Base-by-base conservation (phyloP, 2,329 filamentous ascomycete genomes). In the Boeremia exigua region DNA sequence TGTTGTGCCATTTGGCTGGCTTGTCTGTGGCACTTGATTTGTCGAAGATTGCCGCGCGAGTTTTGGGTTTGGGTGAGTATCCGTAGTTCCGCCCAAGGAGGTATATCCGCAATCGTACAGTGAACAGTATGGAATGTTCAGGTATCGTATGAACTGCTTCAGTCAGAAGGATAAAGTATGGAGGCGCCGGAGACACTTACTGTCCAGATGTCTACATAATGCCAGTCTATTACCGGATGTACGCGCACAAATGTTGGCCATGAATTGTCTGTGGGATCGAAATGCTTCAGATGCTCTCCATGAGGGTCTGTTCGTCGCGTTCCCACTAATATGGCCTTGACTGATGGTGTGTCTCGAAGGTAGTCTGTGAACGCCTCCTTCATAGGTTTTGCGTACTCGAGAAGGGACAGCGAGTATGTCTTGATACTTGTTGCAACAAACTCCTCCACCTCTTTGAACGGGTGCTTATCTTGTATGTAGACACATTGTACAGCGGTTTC, bases 141-240 rank as follows among this genome's bases (percentile, higher is more conserved):
- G 79, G 68, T 90, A 87, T 28, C 89, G 85, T 59, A 96, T 89
- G 72, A 96, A 95, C 88, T 92, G 57, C 56, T 30, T 5, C 6
- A 25, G 23, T 37, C 19, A 54, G 58, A 50, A 23, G 51, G 43
- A 14, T n/a, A n/a, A 12, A 15, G 15, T 11, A 1, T 50, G 4
- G 8, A 2, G 15, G 9, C 11, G 3, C 10, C n/a, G 14, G 11
- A 9, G 11, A n/a, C 11, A 82, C 91, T 81, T 71, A 96, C 92
- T 15, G 88, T 86, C 95, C 95, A 98, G 49, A 98, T 94, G 75
- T 98, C 94, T 10, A 86, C 85, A 75, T 97, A 96, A 74, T 95
- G 91, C 95, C 95, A 99, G 77, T 99, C 95, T 70, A 99, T 93
- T 9, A 99, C 90, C 0, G 95, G 94, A 76, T 99, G 92, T 57